phyloP scores from a whole-genome alignment of 208 protist species.

The Wallacemonas collosoma region DNA sequence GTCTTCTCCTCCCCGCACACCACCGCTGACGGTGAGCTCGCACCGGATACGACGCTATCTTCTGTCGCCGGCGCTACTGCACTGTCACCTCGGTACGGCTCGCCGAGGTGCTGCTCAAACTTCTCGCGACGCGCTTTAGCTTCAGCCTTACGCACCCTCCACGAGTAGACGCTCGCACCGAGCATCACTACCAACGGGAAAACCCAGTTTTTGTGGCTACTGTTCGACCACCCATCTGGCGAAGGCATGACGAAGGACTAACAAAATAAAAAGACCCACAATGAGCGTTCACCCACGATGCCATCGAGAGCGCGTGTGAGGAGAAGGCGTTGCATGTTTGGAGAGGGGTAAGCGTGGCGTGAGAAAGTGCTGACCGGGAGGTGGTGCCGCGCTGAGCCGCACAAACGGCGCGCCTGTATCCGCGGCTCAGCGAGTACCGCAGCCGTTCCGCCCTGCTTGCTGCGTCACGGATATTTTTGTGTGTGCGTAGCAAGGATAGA shows the following conservation, averaged over 20 bases:
- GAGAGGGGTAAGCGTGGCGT: too few species aligned
- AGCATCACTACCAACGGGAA: slow-evolving; percentile 5
- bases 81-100: background rate
- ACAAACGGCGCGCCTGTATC: too few species aligned
- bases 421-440: too few species aligned
- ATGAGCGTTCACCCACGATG: background rate
- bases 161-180: slow-evolving; percentile 11
- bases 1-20: background rate
- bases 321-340: background rate
- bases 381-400: too few species aligned
- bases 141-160: slow-evolving; percentile 1
- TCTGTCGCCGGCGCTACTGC: background rate
- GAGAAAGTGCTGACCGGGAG: too few species aligned
- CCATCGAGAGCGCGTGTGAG: background rate
- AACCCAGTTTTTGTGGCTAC: slow-evolving; percentile 17
- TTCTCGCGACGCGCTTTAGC: slow-evolving; percentile 2
- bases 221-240: background rate
- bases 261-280: background rate
- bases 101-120: slow-evolving; percentile 4
- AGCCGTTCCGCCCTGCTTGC: too few species aligned
- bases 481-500: too few species aligned
- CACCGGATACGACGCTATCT: background rate
- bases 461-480: too few species aligned
- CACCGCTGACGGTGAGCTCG: background rate
- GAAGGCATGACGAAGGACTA: slow-evolving; percentile 9